Evolutionary conservation across 768 basidiomycete genomes (phyloP), one percentile per base, ranked within the genome.

Genomic region (Suillus subaureus): DNA sequence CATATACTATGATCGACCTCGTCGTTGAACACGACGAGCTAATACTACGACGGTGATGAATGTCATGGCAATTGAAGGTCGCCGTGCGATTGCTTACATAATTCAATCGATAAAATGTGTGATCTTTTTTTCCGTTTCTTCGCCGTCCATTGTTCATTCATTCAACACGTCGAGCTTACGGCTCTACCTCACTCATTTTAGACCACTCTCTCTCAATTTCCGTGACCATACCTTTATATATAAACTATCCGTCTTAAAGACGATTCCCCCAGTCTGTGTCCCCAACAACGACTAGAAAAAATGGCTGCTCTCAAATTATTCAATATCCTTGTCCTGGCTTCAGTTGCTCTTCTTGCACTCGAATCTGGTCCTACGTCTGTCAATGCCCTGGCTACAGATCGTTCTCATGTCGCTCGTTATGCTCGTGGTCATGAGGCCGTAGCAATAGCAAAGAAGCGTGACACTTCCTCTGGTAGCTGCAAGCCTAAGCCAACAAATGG

Each of bases 321-420:
- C 72, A 84, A 83, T 71, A 75, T 92, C 66, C 33, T 92, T 62
- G 84, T 89, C 26, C 67, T 92, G 47, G 79, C 85, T 18, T 79
- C 87, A 31, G 72, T 93, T 61, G 84, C 87, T 26, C 70, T 92
- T 67, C 65, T 91, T 66, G 80, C 84, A 56, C 79, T 80, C 69
- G 82, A 86, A 7, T 81, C 84, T 64, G 80, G 72, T 39, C 73
- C 85, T 0, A 64, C 79, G 8, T 81, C 83, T 28, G 85, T 79
- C 47, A 80, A 79, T 68, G 91, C 90, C 8, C 79, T 93, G 60
- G 81, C 81, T 6, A 69, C 84, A 6, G 73, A 73, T 55, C 72
- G 68, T 6, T 61, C 67, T 0, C 83, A 82, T 23, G 72, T 81
- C 43, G 83, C 78, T 56, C 85, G 89, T 68, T 79, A 83, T 68